Percentiles rank a stretch among this genome's conserved stretches.
Evolutionary conservation across 2,329 filamentous ascomycete species (phyloP).

Genomic region (Pyrenophora graminea): DNA sequence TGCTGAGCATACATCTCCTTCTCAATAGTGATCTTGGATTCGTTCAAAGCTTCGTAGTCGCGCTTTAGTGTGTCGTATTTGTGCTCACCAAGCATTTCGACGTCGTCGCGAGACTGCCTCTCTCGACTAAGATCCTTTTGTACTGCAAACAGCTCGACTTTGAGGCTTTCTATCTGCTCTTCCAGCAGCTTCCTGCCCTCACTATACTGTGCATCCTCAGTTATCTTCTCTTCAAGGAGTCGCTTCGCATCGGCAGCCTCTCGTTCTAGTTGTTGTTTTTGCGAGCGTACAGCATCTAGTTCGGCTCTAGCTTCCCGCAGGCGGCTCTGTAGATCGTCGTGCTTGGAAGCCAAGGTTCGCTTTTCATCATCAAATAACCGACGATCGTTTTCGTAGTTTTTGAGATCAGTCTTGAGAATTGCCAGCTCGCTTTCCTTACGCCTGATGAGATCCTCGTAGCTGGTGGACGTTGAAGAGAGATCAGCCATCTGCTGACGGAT

Average conservation of each 20-base stretch:
- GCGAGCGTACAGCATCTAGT: conserved; percentile 80
- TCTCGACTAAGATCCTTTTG: conserved; percentile 90
- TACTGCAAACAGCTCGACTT: conserved; percentile 79
- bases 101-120: conserved; percentile 90
- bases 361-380: conserved; percentile 79
- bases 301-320: conserved; percentile 87
- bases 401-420: conserved; percentile 81
- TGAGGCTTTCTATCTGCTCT: conserved; percentile 83
- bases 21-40: conserved; percentile 95
- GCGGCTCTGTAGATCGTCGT: conserved; percentile 74
- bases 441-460: conserved; percentile 91
- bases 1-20: conserved; percentile 97
- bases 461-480: conserved; percentile 86
- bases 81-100: conserved; percentile 86
- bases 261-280: conserved; percentile 81
- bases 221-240: conserved; percentile 83
- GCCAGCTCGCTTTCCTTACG: conserved; percentile 93
- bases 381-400: conserved; percentile 80
- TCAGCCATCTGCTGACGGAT: conserved; percentile 85
- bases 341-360: conserved; percentile 70
- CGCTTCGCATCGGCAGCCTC: conserved; percentile 88
- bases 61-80: conserved; percentile 81
- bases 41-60: conserved; percentile 84
- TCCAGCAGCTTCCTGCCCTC: conserved; percentile 83
- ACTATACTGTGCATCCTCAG: conserved; percentile 81